Base-by-base conservation (phyloP, 169 alveolate genomes). In the Eimeria sp. region DNA sequence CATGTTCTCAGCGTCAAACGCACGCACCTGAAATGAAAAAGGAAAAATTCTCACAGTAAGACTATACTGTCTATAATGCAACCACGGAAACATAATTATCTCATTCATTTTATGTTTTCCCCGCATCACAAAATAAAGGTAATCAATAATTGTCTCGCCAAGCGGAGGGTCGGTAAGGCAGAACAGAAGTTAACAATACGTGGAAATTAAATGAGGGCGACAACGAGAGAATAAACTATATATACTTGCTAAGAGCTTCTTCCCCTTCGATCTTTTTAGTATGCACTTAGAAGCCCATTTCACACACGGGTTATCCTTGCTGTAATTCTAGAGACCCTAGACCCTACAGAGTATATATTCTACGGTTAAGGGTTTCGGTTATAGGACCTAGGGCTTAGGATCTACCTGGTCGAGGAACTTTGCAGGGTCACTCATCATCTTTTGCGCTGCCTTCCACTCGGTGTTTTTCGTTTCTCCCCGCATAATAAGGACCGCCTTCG, bases 371-470 rank as follows among this genome's bases (percentile, higher is more conserved):
- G 13, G 10, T 4, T 16, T 7, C 40, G 40, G 40, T 7, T 61
- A 16, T 18, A 7, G 20, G 70, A n/a, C n/a, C n/a, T 16, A 61
- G 30, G 70, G n/a, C 20, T 61, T 61, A 18, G 43, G 51, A 14
- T 97, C 95, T 78, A 99, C 97, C 96, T 98, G 99, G 58, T 98
- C 99, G 34, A 98, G 97, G 97, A 99, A 99, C 94, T 98, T 98
- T 30, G 97, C 96, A 4, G 99, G 99, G 95, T 98, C 98, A 96
- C 97, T 98, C 99, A 99, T 98, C 98, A 99, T 98, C 96, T 98
- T 98, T 96, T 98, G 98, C 43, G 99, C 99, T 13, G 97, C 97
- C 92, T 98, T 98, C 99, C 99, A 99, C 40, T 98, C 98, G 95
- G 98, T 97, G 96, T 98, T 98, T 98, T 98, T 98, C 96, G 98